phyloP scores from a whole-genome alignment of 805 yeast genomes.

The Komagataella ulmi region DNA sequence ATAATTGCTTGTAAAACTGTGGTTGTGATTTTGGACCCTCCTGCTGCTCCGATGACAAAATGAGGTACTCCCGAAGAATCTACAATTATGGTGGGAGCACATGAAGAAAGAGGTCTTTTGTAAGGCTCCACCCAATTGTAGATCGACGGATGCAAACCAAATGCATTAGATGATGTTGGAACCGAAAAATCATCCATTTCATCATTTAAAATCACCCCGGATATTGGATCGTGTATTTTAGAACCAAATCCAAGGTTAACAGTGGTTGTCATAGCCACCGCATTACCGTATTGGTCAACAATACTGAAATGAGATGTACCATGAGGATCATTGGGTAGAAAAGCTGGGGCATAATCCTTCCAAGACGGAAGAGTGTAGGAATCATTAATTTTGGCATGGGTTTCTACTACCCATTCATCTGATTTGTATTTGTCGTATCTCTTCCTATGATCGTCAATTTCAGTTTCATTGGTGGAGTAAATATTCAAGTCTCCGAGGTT shows the following conservation, averaged over 20 bases:
- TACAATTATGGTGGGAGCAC: slow-evolving; percentile 61
- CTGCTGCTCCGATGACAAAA: slow-evolving; percentile 81
- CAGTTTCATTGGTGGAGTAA: slow-evolving; percentile 12
- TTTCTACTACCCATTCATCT: slow-evolving; percentile 42
- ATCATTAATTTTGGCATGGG: slow-evolving; percentile 38
- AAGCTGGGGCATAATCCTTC: slow-evolving; percentile 69
- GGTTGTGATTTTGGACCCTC: slow-evolving; percentile 81
- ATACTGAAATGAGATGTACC: slow-evolving; percentile 87
- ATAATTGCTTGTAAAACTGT: slow-evolving; percentile 73
- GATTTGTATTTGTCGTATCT: slow-evolving; percentile 32
- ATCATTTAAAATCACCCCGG: slow-evolving; percentile 77
- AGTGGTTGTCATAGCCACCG: slow-evolving; percentile 83
- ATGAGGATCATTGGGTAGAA: slow-evolving; percentile 64
- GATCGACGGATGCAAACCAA: slow-evolving; percentile 68
- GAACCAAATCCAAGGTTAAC: slow-evolving; percentile 79
- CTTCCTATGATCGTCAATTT: slow-evolving; percentile 14
- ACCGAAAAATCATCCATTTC: slow-evolving; percentile 93
- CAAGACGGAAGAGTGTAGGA: slow-evolving; percentile 45
- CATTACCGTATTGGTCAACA: slow-evolving; percentile 60
- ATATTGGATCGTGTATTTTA: slow-evolving; percentile 60
- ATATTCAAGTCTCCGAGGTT: slow-evolving; percentile 57
- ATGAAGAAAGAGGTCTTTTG: slow-evolving; percentile 77
- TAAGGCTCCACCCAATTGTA: slow-evolving; percentile 66
- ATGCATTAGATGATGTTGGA: slow-evolving; percentile 58
- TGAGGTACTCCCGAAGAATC: slow-evolving; percentile 34